Evolutionary conservation across 2,329 filamentous ascomycete genomes (phyloP), one percentile per base, ranked within the genome.

Genomic region (Epichloe coenophiala): DNA sequence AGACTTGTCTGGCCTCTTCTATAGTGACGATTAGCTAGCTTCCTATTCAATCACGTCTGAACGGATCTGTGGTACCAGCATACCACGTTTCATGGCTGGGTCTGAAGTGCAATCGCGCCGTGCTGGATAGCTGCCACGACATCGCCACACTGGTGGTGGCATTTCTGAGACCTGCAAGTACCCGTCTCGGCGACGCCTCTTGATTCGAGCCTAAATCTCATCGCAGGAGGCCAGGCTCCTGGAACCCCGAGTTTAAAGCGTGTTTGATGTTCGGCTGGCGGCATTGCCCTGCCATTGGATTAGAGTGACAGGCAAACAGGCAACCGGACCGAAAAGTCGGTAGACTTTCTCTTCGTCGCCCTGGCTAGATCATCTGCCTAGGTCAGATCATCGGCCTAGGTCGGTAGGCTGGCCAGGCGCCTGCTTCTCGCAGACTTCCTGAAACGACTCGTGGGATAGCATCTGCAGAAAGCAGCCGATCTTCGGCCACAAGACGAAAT

Each of bases 101-200:
- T 35, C 9, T 41, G 19, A 43, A 8, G 50, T 40, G 36, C 13
- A 38, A 11, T 45, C 36, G 37, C 41, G 46, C 40, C 27, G 27
- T 23, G 31, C 19, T 19, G 40, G 33, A 44, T 19, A 37, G 35
- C 31, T 42, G 50, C 15, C 15, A 17, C 41, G 13, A 43, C 33
- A n/a, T 42, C 48, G 45, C 31, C 42, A 43, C 46, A 49, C 27
- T 44, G 39, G 33, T 39, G 48, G 44, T 53, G 44, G 48, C 54
- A 51, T 50, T 50, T 52, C 48, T 42, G 49, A 51, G 41, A 39
- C 45, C 53, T 57, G 56, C 54, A 56, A 51, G 46, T 53, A 56
- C 50, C 56, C 54, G 56, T 51, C 37, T 54, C 46, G 54, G 46
- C 44, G 56, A 50, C 50, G 51, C 50, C 56, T 55, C 36, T 50